Evolutionary conservation across 371 early-diverging fungal genomes (phyloP), one percentile per base, ranked within the genome.

Genomic region (Batkoa obscura): DNA sequence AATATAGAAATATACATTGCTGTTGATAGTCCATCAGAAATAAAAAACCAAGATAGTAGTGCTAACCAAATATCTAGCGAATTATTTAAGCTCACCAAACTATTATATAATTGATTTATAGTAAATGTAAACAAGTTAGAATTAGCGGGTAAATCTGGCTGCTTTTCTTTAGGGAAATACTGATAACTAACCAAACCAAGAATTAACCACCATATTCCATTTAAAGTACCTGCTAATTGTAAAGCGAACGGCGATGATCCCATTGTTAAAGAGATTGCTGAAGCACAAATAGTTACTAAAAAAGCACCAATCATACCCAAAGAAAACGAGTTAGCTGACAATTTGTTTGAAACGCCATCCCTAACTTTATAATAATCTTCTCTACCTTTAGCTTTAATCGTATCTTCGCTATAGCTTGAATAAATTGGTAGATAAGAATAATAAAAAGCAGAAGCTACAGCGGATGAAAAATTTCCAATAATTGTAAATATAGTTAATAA

Each of bases 361-460:
- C 57, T 31, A 12, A 45, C n/a, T n/a, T 5, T 30, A 30, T 50
- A 45, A n/a, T 58, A 58, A 12, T 23, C 50, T 50, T 72, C 65
- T 41, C 73, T 65, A n/a, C n/a, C n/a, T n/a, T n/a, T n/a, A n/a
- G n/a, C n/a, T n/a, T n/a, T n/a, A n/a, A n/a, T n/a, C n/a, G n/a
- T n/a, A n/a, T n/a, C n/a, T n/a, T n/a, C n/a, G n/a, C n/a, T n/a
- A n/a, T n/a, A n/a, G n/a, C n/a, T n/a, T 0, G 72, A 63, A 31
- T 78, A 52, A 10, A 73, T 60, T 10, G 79, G 80, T 55, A 82
- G 67, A 60, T 71, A 79, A 9, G 77, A 71, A 43, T 77, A 72
- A 55, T 72, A 71, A 45, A 76, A 72, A 12, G 79, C 78, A 56
- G 61, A 70, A n/a, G 72, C 63, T n/a, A 68, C 70, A 3, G 76